Base-by-base conservation (phyloP, 495 filamentous ascomycete genomes). In the Podospora pseudoanserina region DNA sequence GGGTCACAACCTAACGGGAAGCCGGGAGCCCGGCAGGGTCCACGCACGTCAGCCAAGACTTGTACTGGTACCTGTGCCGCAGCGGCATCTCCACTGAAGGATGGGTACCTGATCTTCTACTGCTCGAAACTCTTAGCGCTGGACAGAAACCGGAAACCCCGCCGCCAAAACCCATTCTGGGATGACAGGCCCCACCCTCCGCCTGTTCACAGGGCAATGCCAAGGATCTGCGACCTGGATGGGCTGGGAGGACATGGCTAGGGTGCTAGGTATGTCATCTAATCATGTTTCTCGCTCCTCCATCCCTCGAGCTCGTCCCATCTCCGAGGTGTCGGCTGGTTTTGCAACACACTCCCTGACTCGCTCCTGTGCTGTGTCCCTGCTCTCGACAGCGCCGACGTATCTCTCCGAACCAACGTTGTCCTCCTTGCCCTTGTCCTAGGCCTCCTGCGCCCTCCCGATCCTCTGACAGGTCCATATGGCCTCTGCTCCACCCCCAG, bases 391-490 rank as follows among this genome's bases (percentile, higher is more conserved):
- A 71, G 55, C 0, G 60, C 60, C 0, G 63, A 60, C 11, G 44
- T 71, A 53, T 71, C 68, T 1, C 73, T 65, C 9, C 71, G 55
- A n/a, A 75, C 67, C n/a, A 75, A 60, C 4, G 65, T 63, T 0
- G 72, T 67, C 2, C 70, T 61, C 63, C 67, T 72, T 26, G 20
- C 66, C 61, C 62, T 75, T 67, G 55, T 71, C 67, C 66, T 67
- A 58, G 58, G 67, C 72, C 55, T 69, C 63, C 65, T 67, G 65
- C 68, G 67, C 32, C 56, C 61, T 66, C 54, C 63, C 9, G 53
- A 64, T 68, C 19, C 73, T 68, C 64, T 64, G 19, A 63, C 32
- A n/a, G 69, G 66, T 11, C 70, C 67, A 23, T 72, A 71, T 26
- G 65, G 64, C 26, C 69, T 64, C 54, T 70, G 68, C 1, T 67